Percentiles rank a stretch among this genome's conserved stretches.
These are phyloP conservation scores for Colletotrichum agaves DNA, from an alignment of 2,329 filamentous ascomycete species.

Conservation along the genomic window DNA sequence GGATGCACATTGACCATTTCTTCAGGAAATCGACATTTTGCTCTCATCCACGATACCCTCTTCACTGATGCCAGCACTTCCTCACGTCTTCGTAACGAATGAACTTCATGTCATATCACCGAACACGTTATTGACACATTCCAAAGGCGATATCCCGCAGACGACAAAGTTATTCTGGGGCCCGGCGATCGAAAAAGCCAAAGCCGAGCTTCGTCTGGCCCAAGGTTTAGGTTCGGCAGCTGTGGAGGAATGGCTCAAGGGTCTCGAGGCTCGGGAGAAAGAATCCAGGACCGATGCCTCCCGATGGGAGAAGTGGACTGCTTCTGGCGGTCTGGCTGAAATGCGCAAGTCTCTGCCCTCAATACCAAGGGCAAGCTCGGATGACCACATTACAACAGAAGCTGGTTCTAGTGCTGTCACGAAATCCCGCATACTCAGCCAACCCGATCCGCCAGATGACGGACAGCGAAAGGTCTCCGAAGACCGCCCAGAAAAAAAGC, in stretches of 20 bases:
- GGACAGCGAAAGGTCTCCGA: not conserved
- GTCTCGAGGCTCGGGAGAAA: constrained; percentile 72
- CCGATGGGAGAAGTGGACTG: constrained; percentile 81
- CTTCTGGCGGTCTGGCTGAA: constrained; percentile 52
- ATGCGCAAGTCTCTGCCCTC: constrained; percentile 45
- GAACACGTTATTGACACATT: constrained; percentile 62
- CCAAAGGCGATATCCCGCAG: constrained; percentile 57
- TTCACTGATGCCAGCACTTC: constrained; percentile 73
- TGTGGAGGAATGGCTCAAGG: constrained; percentile 83
- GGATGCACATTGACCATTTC: constrained; percentile 40
- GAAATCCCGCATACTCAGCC: not conserved
- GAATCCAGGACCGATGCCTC: constrained; percentile 69
- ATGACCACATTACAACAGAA: not conserved
- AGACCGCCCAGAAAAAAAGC: not conserved
- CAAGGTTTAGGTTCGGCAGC: constrained; percentile 74
- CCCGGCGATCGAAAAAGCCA: constrained; percentile 70
- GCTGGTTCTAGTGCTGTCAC: not conserved
- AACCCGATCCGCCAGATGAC: not conserved
- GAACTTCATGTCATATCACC: constrained; percentile 70
- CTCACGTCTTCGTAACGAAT: constrained; percentile 73
- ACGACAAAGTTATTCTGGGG: constrained; percentile 74
- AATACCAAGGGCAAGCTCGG: not conserved
- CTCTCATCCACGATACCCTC: constrained; percentile 70
- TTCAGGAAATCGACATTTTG: constrained; percentile 76
- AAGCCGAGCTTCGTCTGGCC: constrained; percentile 70